Evolutionary conservation across 352 stramenopile genomes (phyloP).

Genomic region (Pythium biforme): DNA sequence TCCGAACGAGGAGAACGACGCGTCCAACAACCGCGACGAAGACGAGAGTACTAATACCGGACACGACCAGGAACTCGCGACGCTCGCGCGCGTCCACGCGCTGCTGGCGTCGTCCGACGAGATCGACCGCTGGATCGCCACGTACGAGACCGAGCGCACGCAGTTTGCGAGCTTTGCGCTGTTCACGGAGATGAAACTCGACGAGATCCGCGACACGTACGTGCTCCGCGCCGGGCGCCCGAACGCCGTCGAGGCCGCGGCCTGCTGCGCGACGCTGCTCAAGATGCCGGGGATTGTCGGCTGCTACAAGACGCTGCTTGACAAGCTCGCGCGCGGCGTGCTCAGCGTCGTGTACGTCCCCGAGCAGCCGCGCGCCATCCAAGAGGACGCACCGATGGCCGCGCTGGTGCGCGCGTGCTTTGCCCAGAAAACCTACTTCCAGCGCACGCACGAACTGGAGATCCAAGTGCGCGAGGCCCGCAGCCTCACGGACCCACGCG

Average conservation of each 20-base stretch:
- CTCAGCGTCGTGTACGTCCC: constrained; percentile 59
- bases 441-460: constrained; percentile 54
- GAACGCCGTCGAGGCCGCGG: constrained; percentile 69
- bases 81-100: constrained; percentile 43
- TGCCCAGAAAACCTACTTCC: constrained; percentile 66
- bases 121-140: constrained; percentile 63
- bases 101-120: constrained; percentile 40
- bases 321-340: constrained; percentile 63
- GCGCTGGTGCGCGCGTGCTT: constrained; percentile 57
- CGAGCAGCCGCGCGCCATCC: not conserved
- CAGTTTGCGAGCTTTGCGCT: constrained; percentile 77
- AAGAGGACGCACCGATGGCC: constrained; percentile 37
- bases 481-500: constrained; percentile 41
- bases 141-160: constrained; percentile 63
- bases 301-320: constrained; percentile 61
- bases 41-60: constrained; percentile 1
- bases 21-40: not conserved
- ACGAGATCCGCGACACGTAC: constrained; percentile 67
- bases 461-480: constrained; percentile 36
- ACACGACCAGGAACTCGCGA: constrained; percentile 26
- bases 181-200: constrained; percentile 75
- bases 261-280: constrained; percentile 70
- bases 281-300: constrained; percentile 81
- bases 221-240: constrained; percentile 45
- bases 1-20: not conserved